Evolutionary conservation across 768 basidiomycete species (phyloP), one percentile per base, ranked within the genome.

Genomic region (Artomyces pyxidatus): DNA sequence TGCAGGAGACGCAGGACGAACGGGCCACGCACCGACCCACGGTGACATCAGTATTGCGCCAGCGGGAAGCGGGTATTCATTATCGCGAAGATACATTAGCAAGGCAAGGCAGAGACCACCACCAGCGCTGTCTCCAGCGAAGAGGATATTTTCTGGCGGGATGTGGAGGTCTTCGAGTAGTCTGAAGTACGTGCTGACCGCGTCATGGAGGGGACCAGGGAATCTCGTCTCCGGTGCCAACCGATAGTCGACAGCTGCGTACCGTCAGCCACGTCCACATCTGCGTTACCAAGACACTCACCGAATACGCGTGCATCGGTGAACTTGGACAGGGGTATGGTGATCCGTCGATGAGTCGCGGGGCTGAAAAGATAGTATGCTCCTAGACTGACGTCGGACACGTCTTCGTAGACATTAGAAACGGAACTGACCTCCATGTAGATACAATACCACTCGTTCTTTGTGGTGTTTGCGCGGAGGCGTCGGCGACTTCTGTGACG

Each of bases 141-240:
- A 59, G 45, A 92, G 71, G 52, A 98, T 87, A 58, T 95, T 96
- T 66, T 90, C 85, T 0, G 95, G 78, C 3, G 92, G 90, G 44
- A 98, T 90, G 41, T 83, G 81, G 37, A 98, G 77, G 52, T 96
- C 92, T 48, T 91, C 84, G 1, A 84, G 75, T 19, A 99, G 75
- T 17, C 94, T 76, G 55, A 99, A 72, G 63, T 97, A 99, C 0
- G 83, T 88, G 37, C 73, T 77, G 45, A 93, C 88, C 19, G 83
- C 88, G 59, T 99, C 95, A 57, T 84, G 81, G 6, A 87, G 66
- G 38, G 92, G 88, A 0, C 93, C 89, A 0, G 95, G 95, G 65
- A 98, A 99, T 37, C 79, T 77, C 4, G 92, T 92, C 66, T 99
- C 95, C 1, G 95, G 95, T 0, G 95, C 94, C 29, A 99, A 74